These are phyloP conservation scores for Thalassiosira mediterranea DNA, from an alignment of 352 stramenopile species.

Conservation along the genomic window DNA sequence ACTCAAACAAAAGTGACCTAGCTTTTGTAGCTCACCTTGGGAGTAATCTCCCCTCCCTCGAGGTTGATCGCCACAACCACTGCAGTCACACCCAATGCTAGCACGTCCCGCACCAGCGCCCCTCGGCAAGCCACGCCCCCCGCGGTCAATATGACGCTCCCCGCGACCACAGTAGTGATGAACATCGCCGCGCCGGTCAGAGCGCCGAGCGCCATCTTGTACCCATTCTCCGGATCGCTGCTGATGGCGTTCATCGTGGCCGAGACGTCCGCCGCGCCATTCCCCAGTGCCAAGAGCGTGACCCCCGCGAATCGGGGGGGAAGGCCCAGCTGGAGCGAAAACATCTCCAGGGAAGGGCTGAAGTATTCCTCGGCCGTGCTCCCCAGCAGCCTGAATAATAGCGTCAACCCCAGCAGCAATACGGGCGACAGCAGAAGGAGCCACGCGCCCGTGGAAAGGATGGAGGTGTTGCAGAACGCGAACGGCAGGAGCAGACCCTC, in stretches of 20 bases:
- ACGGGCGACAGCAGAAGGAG: constrained; percentile 20
- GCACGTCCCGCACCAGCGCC: constrained; percentile 55
- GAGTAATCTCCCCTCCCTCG: constrained; percentile 24
- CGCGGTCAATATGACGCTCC: constrained; percentile 73
- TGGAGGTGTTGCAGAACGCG: constrained; percentile 68
- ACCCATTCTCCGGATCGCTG: no score
- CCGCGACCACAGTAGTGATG: constrained; percentile 91
- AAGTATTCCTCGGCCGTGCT: constrained; percentile 93
- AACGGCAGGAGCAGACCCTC: constrained; percentile 68
- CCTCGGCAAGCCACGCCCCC: constrained; percentile 45
- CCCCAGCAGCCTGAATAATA: constrained; percentile 85
- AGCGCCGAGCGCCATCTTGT: constrained; percentile 81
- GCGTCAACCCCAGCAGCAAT: constrained; percentile 17
- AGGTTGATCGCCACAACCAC: constrained; percentile 38
- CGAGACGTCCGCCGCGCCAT: constrained; percentile 93
- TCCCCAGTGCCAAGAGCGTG: constrained; percentile 96
- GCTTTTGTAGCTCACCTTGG: no score
- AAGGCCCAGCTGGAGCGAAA: background rate
- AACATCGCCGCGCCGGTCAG: constrained; percentile 92
- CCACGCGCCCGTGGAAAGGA: constrained; percentile 39
- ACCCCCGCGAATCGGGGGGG: constrained; percentile 88
- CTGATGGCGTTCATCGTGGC: constrained; percentile 20
- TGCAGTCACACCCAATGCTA: constrained; percentile 48
- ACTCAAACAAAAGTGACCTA: constrained; percentile 24
- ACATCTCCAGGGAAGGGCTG: constrained; percentile 4